phyloP scores from a whole-genome alignment of 208 protist species.

The Crithidia thermophila region DNA sequence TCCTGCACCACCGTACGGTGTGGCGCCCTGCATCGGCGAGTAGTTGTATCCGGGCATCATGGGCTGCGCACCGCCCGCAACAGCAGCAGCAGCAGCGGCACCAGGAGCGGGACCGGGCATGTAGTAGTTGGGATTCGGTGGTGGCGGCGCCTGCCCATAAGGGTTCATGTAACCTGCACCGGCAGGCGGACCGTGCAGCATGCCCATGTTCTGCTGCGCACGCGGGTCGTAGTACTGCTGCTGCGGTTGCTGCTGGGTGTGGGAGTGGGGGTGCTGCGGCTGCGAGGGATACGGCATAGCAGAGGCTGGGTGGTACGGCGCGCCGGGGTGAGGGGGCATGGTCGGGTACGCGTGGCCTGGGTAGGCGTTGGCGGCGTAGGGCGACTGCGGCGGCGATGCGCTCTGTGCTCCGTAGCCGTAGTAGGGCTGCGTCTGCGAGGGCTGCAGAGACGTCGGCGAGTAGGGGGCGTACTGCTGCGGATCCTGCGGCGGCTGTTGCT shows the following conservation, averaged over 20 bases:
- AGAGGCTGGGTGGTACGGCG: conserved; percentile 4
- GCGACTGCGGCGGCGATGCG: conserved; percentile 8
- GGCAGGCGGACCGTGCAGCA: background rate
- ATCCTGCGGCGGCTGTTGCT: conserved; percentile 2
- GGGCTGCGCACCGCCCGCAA: background rate
- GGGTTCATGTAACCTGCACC: conserved; percentile 5
- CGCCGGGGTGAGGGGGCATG: background rate
- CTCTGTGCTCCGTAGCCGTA: conserved; percentile 8
- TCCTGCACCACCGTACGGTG: background rate
- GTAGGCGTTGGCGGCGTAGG: background rate
- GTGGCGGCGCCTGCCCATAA: conserved; percentile 1
- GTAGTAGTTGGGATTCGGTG: conserved; percentile 10
- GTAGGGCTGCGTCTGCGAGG: conserved; percentile 1
- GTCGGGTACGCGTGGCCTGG: background rate
- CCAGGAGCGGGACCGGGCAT: background rate
- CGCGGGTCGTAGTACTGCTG: conserved; percentile 6
- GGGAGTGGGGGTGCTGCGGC: too few relatives aligned
- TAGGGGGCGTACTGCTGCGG: conserved; percentile 6
- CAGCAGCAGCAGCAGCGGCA: background rate
- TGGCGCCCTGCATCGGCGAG: background rate
- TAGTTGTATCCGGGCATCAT: conserved; percentile 13
- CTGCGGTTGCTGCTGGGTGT: background rate
- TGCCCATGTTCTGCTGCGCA: background rate
- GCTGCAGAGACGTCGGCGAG: background rate
- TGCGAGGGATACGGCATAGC: background rate